A percentile compares a stretch with the other conserved stretches of the same genome.
Evolutionary conservation across 2,329 filamentous ascomycete genomes (phyloP).

Genomic region (Monosporascus sp.): DNA sequence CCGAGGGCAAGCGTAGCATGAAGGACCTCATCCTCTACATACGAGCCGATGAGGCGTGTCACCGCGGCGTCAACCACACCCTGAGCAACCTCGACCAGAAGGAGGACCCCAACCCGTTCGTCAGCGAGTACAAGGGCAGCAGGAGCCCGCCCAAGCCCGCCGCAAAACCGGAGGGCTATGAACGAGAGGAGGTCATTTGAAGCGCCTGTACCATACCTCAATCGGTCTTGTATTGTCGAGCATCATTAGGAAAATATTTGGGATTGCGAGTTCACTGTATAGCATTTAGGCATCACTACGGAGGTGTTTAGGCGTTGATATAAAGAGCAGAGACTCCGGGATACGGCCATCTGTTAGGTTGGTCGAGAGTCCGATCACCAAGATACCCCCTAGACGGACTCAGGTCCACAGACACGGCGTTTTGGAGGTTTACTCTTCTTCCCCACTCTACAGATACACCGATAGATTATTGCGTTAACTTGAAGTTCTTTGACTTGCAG

Average conservation of each 20-base stretch:
- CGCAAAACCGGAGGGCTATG: constrained; percentile 67
- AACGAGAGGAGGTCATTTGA: constrained; percentile 73
- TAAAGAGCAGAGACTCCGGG: not conserved
- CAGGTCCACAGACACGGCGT: not conserved
- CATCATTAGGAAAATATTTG: not conserved
- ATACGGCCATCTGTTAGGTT: not conserved
- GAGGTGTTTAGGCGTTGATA: not conserved
- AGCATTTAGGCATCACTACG: not conserved
- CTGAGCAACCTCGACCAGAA: constrained; percentile 81
- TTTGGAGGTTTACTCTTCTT: not conserved
- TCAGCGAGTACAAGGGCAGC: constrained; percentile 71
- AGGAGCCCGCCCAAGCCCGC: constrained; percentile 62
- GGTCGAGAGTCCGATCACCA: not conserved
- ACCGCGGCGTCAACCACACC: constrained; percentile 94
- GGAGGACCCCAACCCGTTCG: constrained; percentile 88
- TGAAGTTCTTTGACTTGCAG: not conserved
- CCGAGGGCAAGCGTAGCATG: constrained; percentile 77
- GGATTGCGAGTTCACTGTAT: not conserved
- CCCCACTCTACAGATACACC: not conserved
- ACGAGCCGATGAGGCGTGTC: constrained; percentile 81
- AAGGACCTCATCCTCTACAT: constrained; percentile 83
- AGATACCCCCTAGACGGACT: not conserved
- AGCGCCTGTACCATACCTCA: not conserved
- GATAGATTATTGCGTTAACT: not conserved
- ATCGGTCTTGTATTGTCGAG: no score